Evolutionary conservation across 2,329 filamentous ascomycete genomes (phyloP).

Genomic region (Lojkania enalia): DNA sequence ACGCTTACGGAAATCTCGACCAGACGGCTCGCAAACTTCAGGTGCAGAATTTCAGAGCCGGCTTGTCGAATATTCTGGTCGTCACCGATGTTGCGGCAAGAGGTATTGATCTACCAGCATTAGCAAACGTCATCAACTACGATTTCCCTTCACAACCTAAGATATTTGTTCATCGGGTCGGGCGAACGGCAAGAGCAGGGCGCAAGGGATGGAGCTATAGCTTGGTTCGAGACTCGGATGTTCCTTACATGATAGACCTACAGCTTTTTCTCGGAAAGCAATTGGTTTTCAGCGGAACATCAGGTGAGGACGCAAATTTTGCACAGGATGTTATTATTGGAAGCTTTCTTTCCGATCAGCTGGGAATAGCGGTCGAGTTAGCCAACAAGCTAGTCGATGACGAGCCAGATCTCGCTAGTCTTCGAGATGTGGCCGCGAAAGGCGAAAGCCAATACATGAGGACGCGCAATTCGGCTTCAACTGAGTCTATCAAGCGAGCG

Average conservation of each 20-base stretch:
- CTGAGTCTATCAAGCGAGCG: slow-evolving; percentile 84
- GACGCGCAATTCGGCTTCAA: slow-evolving; percentile 86
- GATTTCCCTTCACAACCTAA: slow-evolving; percentile 97
- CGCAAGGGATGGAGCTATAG: slow-evolving; percentile 94
- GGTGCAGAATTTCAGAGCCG: slow-evolving; percentile 84
- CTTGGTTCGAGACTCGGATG: slow-evolving; percentile 82
- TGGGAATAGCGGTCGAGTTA: slow-evolving; percentile 81
- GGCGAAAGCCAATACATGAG: slow-evolving; percentile 92
- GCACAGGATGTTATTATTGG: slow-evolving; percentile 85
- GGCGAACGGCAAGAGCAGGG: slow-evolving; percentile 91
- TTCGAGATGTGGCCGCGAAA: slow-evolving; percentile 76
- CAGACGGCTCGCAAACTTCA: slow-evolving; percentile 91
- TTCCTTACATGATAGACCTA: slow-evolving; percentile 88
- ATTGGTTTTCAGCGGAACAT: slow-evolving; percentile 73
- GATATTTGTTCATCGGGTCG: slow-evolving; percentile 94
- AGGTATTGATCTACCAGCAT: slow-evolving; percentile 95
- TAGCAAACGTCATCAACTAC: slow-evolving; percentile 98
- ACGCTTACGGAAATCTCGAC: slow-evolving; percentile 89
- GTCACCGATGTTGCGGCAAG: slow-evolving; percentile 96
- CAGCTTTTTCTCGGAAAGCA: slow-evolving; percentile 91
- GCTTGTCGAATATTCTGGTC: slow-evolving; percentile 85
- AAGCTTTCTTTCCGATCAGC: slow-evolving; percentile 68
- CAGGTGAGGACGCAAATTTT: slow-evolving; percentile 65
- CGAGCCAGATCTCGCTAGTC: slow-evolving; percentile 69
- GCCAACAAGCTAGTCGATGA: slow-evolving; percentile 77